Conservation (phyloP, 176 grass and related monocot genomes). For the Oryza australiensis region DNA sequence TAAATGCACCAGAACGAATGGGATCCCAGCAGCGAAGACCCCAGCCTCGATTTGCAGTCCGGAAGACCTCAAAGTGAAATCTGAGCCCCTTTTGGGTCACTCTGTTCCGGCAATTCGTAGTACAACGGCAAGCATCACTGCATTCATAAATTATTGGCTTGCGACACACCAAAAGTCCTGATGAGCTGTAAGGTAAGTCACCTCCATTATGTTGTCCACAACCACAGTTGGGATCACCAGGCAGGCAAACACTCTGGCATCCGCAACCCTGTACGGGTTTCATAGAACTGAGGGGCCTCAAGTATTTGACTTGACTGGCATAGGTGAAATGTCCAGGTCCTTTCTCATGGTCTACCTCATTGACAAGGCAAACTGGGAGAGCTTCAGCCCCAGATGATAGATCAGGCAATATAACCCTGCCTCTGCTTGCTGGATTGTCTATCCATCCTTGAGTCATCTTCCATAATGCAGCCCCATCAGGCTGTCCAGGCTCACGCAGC, state of each 20-base stretch:
- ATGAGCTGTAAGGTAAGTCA: constrained; percentile 70
- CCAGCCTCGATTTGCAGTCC: constrained; percentile 63
- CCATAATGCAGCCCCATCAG: constrained; percentile 58
- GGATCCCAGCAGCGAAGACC: constrained; percentile 83
- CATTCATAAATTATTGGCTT: constrained; percentile 75
- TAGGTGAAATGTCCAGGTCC: constrained; percentile 66
- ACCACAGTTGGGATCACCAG: constrained; percentile 51
- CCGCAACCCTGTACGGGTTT: constrained; percentile 52
- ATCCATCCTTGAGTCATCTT: constrained; percentile 66
- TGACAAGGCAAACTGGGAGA: constrained; percentile 60
- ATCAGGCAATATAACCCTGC: constrained; percentile 50
- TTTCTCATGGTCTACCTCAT: constrained; percentile 71
- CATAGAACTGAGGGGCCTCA: constrained; percentile 43
- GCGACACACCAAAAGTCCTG: constrained; percentile 57
- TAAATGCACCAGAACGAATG: constrained; percentile 75
- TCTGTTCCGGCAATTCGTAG: constrained; percentile 68
- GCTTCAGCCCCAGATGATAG: constrained; percentile 61
- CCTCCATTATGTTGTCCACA: constrained; percentile 65
- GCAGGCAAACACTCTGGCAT: constrained; percentile 65
- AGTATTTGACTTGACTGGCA: constrained; percentile 43
- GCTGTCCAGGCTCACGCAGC: constrained; percentile 58
- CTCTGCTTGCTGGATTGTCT: constrained; percentile 60
- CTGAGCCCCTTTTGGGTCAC: constrained; percentile 62
- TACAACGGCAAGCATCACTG: constrained; percentile 57
- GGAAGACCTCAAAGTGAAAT: constrained; percentile 79